These are phyloP conservation scores for Quercus glauca DNA, from an alignment of 306 rosid genomes.

Conservation along the genomic window DNA sequence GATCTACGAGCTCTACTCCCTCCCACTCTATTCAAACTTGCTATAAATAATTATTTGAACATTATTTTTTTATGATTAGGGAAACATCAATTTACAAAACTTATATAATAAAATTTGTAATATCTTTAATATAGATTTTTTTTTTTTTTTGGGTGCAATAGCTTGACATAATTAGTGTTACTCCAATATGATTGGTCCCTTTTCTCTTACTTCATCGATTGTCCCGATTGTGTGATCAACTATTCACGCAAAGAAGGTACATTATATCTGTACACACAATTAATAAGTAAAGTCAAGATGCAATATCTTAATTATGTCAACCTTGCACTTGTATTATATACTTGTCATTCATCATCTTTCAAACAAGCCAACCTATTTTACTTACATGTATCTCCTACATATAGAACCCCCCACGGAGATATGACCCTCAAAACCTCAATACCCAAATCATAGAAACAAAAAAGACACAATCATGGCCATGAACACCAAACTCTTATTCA, in stretches of 20 bases:
- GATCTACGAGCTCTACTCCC: no score
- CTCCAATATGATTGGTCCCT: background rate
- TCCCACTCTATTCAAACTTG: no score
- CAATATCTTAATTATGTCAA: constrained; percentile 19
- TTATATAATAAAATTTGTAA: no score
- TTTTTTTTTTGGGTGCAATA: background rate
- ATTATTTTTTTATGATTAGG: no score
- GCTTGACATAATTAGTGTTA: background rate
- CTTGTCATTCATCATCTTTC: constrained; percentile 26
- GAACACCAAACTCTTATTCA: constrained; percentile 17
- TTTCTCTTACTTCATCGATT: background rate
- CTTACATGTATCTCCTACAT: constrained; percentile 25
- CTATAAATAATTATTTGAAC: no score
- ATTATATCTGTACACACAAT: background rate
- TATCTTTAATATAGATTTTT: no score
- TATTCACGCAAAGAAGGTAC: constrained; percentile 21
- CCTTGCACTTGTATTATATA: constrained; percentile 35
- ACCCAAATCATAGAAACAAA: constrained; percentile 20
- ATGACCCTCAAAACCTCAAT: constrained; percentile 16
- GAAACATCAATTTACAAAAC: no score
- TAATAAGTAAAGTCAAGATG: constrained; percentile 33
- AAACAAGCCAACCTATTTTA: constrained; percentile 26
- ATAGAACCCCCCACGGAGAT: constrained; percentile 8
- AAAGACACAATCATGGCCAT: constrained; percentile 16
- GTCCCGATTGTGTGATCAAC: background rate